Base-by-base conservation (phyloP, 352 stramenopile genomes). In the Phytophthora lateralis region DNA sequence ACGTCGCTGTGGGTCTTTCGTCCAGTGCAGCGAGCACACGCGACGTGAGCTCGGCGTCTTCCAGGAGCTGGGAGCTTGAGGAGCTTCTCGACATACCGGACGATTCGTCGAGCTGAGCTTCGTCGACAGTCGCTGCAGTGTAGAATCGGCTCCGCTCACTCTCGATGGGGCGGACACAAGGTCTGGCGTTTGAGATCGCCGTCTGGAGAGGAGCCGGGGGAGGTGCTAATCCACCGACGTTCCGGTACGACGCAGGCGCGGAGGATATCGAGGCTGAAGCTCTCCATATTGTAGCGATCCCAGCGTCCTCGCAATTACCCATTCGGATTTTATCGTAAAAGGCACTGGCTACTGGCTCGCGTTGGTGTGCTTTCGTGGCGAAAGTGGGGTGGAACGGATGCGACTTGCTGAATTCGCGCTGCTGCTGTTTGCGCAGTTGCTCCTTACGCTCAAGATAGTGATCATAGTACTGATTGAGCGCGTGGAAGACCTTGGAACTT, bases 381-480 rank as follows among this genome's bases (percentile, higher is more conserved):
- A 89, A 51, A 15, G 63, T 86, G 17, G 84, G 84, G 20, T 85
- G 78, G 55, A 91, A 93, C 20, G 84, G 81, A 44, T 90, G 81
- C 7, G 70, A 26, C 41, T 80, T 76, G 9, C 69, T 70, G 27
- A 88, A 88, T 50, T 90, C 81, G 11, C 76, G 75, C 52, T 85
- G 68, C 2, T 80, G 69, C 60, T 90, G 78, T 43, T 82, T 83
- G 37, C 60, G 56, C 12, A 70, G 61, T 47, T 88, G 71, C 47
- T 80, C 66, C 24, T 84, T 84, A 17, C 76, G 75, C 24, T 85
- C 69, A 11, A 77, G 69, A 55, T 94, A 92, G 54, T 90, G 82
- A 20, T 87, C 74, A 32, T 82, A 88, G 55, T 92, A 87, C 61
- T 91, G 80, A 29, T 89, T 86, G 8, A 93, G 71, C 6, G 78